These are phyloP conservation scores for Penicillium sp. DNA, from an alignment of 2,329 filamentous ascomycete genomes.

Conservation along the genomic window DNA sequence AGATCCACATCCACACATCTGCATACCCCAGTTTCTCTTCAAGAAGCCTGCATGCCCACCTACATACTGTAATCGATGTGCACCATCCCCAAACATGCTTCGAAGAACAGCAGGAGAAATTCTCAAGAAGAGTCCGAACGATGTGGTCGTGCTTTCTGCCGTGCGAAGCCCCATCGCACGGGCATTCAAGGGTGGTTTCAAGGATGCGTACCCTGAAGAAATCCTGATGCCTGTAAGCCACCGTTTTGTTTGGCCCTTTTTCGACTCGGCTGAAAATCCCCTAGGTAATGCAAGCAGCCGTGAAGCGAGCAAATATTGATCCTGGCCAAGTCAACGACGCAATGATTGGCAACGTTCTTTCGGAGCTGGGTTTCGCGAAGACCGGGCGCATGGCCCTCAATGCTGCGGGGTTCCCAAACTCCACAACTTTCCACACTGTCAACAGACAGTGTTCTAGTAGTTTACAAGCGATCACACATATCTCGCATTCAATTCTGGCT, in stretches of 20 bases:
- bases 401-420: constrained; percentile 73
- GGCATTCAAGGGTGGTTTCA: constrained; percentile 77
- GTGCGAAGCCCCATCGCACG: constrained; percentile 84
- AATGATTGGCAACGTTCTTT: constrained; percentile 82
- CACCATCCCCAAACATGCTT: background rate
- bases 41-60: background rate
- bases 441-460: constrained; percentile 84
- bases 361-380: constrained; percentile 86
- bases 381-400: constrained; percentile 87
- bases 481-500: constrained; percentile 71
- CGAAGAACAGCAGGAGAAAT: constrained; percentile 48
- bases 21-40: background rate
- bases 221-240: constrained; percentile 70
- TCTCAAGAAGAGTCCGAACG: constrained; percentile 73
- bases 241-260: constrained; percentile 43
- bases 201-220: constrained; percentile 88
- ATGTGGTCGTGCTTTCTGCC: constrained; percentile 87
- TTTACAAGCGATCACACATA: constrained; percentile 70
- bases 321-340: constrained; percentile 73
- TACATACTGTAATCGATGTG: background rate
- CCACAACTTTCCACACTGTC: constrained; percentile 77
- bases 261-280: background rate
- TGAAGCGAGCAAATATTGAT: constrained; percentile 68
- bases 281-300: background rate
- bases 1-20: background rate